Conservation (phyloP, 495 filamentous ascomycete species). For the Aspergillus nidulans region DNA sequence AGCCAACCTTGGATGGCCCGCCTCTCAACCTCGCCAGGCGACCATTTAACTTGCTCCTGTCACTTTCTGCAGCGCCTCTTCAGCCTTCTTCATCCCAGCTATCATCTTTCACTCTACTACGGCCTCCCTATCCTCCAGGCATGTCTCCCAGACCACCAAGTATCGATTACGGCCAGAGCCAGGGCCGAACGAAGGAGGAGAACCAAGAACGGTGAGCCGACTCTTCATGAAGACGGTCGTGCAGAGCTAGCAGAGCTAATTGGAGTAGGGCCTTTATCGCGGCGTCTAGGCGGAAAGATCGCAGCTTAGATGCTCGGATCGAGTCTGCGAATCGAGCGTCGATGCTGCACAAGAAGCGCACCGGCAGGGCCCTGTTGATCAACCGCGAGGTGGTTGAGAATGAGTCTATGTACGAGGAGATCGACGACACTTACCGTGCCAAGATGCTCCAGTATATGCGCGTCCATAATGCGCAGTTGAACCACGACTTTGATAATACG, state of each 20-base stretch:
- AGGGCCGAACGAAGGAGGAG: slow-evolving; percentile 59
- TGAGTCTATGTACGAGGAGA: slow-evolving; percentile 97
- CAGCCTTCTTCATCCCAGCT: background rate
- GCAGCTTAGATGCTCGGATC: slow-evolving; percentile 82
- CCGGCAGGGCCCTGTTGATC: slow-evolving; percentile 77
- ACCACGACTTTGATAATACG: slow-evolving; percentile 39
- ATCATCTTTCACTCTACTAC: background rate
- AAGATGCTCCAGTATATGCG: slow-evolving; percentile 42
- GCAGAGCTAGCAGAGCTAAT: slow-evolving; percentile 1
- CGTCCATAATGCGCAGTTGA: slow-evolving; percentile 39
- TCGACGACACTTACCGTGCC: slow-evolving; percentile 64
- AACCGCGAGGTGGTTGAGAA: slow-evolving; percentile 84
- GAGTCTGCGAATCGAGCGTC: slow-evolving; percentile 87
- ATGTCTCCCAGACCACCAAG: slow-evolving; percentile 25
- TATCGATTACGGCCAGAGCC: slow-evolving; percentile 34
- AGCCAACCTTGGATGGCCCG: background rate
- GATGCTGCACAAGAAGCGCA: slow-evolving; percentile 83
- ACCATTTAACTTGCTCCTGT: background rate
- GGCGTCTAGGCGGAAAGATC: slow-evolving; percentile 84
- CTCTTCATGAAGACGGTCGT: no score
- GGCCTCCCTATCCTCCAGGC: background rate
- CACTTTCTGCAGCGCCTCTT: background rate
- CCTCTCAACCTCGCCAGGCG: background rate
- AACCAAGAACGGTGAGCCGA: slow-evolving; percentile 75
- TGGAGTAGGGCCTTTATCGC: slow-evolving; percentile 78